phyloP scores from a whole-genome alignment of 805 yeast species.

The Candida rishiriensis region DNA sequence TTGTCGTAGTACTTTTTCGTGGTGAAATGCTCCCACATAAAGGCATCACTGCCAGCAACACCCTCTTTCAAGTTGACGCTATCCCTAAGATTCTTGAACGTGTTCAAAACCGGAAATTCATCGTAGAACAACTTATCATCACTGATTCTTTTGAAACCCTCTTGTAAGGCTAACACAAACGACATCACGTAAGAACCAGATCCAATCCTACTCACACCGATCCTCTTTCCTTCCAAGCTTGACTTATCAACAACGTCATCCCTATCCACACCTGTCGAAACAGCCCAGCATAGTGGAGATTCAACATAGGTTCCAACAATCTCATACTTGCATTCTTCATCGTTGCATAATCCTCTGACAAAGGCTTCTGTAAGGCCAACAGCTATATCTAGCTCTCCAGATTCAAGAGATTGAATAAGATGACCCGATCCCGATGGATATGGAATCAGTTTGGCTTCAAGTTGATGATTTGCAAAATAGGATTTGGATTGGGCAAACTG shows the following conservation, averaged over 20 bases:
- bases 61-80: slow-evolving; percentile 60
- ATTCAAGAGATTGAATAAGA: slow-evolving; percentile 66
- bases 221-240: slow-evolving; percentile 52
- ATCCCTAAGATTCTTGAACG: slow-evolving; percentile 71
- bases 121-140: slow-evolving; percentile 40
- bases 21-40: slow-evolving; percentile 96
- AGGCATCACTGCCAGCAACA: slow-evolving; percentile 61
- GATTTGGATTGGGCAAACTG: slow-evolving; percentile 64
- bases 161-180: slow-evolving; percentile 67
- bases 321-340: slow-evolving; percentile 51
- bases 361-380: slow-evolving; percentile 91
- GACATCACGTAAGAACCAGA: slow-evolving; percentile 92
- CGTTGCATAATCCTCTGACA: slow-evolving; percentile 75
- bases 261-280: slow-evolving; percentile 68
- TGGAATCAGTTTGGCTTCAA: slow-evolving; percentile 59
- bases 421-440: slow-evolving; percentile 89
- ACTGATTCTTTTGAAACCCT: slow-evolving; percentile 36
- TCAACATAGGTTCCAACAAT: slow-evolving; percentile 79
- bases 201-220: slow-evolving; percentile 85
- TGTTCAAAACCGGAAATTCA: slow-evolving; percentile 55
- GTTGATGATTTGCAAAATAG: slow-evolving; percentile 42
- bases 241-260: slow-evolving; percentile 45
- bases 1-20: slow-evolving; percentile 79
- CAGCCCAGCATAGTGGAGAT: slow-evolving; percentile 87
- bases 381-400: slow-evolving; percentile 66